Evolutionary conservation across 2,329 filamentous ascomycete species (phyloP), one percentile per base, ranked within the genome.

Genomic region (Talaromyces sp.): DNA sequence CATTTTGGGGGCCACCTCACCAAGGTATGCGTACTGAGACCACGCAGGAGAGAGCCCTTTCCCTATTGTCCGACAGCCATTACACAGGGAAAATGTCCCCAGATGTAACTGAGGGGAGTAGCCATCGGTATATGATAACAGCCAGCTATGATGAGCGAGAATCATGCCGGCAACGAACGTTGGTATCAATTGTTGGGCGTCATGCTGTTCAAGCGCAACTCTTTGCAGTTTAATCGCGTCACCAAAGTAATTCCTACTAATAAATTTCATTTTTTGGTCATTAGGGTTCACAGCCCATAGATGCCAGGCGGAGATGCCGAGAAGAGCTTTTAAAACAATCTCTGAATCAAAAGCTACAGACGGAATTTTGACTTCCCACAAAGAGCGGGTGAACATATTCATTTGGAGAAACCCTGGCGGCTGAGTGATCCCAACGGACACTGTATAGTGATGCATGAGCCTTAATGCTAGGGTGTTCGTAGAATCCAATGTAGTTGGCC

Each of bases 271-370:
- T 11, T 21, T 31, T 8, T 35, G n/a, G 14, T 61, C 59, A 4
- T 35, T 29, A 29, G 59, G 38, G 31, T 61, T 58, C 26, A 58
- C 26, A 4, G 59, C 55, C 59, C 59, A 61, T 38, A 61, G n/a
- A 55, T 61, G 59, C 59, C 59, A 61, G 4, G 59, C 59, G 13
- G 59, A 61, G 41, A 61, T 58, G 1, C 59, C 59, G 32, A 61
- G 26, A 27, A 61, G 50, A 21, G 59, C 59, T 49, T 57, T 50
- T 54, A 61, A 14, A 13, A 61, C 59, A 10, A 56, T 14, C 13
- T 61, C 59, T 1, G 59, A 61, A 26, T 49, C 49, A 26, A 61
- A 61, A n/a, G 59, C 59, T 10, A 61, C 32, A 8, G 31, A 49
- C 6, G 59, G 59, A 8, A 61, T 55, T 24, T 61, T 49, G 17